phyloP scores from a whole-genome alignment of 805 yeast genomes.

The Candida caryicola region DNA sequence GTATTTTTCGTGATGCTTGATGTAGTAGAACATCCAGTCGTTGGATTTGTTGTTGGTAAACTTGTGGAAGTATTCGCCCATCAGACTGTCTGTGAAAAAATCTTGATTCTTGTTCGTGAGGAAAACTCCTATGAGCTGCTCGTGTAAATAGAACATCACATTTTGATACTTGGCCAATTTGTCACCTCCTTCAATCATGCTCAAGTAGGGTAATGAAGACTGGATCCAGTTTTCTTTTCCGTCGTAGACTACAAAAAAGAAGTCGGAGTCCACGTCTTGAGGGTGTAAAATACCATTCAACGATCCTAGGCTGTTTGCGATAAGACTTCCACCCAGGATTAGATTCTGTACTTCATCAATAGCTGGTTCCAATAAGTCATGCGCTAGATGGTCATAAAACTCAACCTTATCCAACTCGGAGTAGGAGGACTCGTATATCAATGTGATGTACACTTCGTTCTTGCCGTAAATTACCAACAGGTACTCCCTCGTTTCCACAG shows the following conservation, averaged over 20 bases:
- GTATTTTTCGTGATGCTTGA: constrained; percentile 26
- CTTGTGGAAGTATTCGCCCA: constrained; percentile 40
- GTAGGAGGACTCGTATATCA: constrained; percentile 30
- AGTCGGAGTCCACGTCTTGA: constrained; percentile 28
- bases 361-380: constrained; percentile 16
- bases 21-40: constrained; percentile 44
- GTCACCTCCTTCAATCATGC: constrained; percentile 8
- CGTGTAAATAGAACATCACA: constrained; percentile 39
- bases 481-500: constrained; percentile 19
- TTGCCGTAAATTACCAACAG: constrained; percentile 30
- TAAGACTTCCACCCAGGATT: constrained; percentile 15
- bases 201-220: constrained; percentile 38
- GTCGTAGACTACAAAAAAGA: constrained; percentile 38
- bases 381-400: constrained; percentile 23
- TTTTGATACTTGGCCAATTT: constrained; percentile 15
- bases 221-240: constrained; percentile 20
- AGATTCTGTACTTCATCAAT: constrained; percentile 21
- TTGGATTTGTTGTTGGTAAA: constrained; percentile 34
- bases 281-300: constrained; percentile 14
- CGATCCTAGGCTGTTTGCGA: constrained; percentile 28
- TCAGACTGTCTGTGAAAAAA: constrained; percentile 19
- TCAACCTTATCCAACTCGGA: constrained; percentile 18
- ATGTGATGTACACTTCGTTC: constrained; percentile 19
- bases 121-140: constrained; percentile 33
- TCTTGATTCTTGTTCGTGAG: constrained; percentile 20